Percentiles rank a stretch among this genome's conserved stretches.
phyloP scores from a whole-genome alignment of 1,284 basidiomycete genomes.

The Coniferiporia sulphurascens region DNA sequence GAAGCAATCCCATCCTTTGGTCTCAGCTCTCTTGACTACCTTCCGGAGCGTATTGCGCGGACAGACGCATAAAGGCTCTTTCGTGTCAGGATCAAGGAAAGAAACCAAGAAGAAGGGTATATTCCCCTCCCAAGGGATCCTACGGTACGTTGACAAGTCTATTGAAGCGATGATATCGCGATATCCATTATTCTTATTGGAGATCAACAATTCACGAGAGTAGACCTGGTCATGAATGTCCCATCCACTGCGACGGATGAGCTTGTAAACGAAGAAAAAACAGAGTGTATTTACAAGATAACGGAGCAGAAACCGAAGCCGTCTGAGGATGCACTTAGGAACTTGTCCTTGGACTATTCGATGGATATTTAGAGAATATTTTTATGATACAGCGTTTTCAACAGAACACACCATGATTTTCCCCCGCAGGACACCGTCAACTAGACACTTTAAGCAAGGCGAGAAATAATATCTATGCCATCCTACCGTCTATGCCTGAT shows the following conservation, averaged over 20 bases:
- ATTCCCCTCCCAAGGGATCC: slow-evolving; percentile 90
- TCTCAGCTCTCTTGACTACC: slow-evolving; percentile 47
- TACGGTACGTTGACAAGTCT: slow-evolving; percentile 80
- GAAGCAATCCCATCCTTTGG: slow-evolving; percentile 55
- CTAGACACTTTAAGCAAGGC: slow-evolving; percentile 32
- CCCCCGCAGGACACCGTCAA: slow-evolving; percentile 90
- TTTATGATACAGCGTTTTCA: background rate
- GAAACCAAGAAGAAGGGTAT: slow-evolving; percentile 91
- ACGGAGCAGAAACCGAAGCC: slow-evolving; percentile 94
- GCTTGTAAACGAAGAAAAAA: background rate
- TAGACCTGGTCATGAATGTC: slow-evolving; percentile 86
- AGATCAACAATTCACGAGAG: slow-evolving; percentile 80
- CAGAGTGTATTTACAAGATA: slow-evolving; percentile 57
- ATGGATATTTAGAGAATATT: background rate
- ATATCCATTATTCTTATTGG: slow-evolving; percentile 89
- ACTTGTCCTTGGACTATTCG: slow-evolving; percentile 83
- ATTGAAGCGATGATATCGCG: slow-evolving; percentile 82
- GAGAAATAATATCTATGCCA: background rate
- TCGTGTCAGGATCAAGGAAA: slow-evolving; percentile 83
- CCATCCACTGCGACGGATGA: slow-evolving; percentile 57
- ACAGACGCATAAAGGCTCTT: slow-evolving; percentile 73
- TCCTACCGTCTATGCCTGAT: slow-evolving; percentile 30
- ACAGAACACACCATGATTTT: slow-evolving; percentile 75
- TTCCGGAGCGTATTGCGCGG: slow-evolving; percentile 78
- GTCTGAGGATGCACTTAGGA: slow-evolving; percentile 76